Conservation (phyloP, 2,329 filamentous ascomycete genomes). For the Orbilia javanica region DNA sequence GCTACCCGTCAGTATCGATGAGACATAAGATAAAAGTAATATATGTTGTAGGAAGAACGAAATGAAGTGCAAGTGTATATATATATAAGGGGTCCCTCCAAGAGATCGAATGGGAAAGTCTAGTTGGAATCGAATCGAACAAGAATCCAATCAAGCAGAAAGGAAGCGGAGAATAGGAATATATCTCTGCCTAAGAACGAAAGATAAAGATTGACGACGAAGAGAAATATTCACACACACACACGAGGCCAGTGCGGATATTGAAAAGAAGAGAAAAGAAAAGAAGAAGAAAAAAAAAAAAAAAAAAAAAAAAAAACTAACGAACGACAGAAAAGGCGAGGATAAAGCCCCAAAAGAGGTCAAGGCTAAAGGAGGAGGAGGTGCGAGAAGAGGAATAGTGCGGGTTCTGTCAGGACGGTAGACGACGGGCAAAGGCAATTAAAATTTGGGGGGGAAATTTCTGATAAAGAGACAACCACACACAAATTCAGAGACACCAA, state of each 20-base stretch:
- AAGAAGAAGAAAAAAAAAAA: conserved; percentile 34
- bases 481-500: conserved; percentile 54
- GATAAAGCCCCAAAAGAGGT: conserved; percentile 48
- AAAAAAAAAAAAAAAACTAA: conserved; percentile 35
- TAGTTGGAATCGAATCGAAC: conserved; percentile 50
- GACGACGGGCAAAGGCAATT: conserved; percentile 18
- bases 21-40: conserved; percentile 33
- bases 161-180: conserved; percentile 19
- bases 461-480: conserved; percentile 56
- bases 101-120: conserved; percentile 60
- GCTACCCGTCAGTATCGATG: conserved; percentile 56
- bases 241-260: conserved; percentile 39
- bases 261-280: conserved; percentile 46
- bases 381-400: conserved; percentile 51
- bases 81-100: conserved; percentile 54
- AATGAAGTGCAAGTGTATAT: conserved; percentile 28
- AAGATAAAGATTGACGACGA: conserved; percentile 58
- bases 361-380: conserved; percentile 56
- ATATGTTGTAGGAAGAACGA: conserved; percentile 37
- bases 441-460: conserved; percentile 46
- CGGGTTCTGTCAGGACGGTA: conserved; percentile 27
- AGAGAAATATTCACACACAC: conserved; percentile 52
- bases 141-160: conserved; percentile 46
- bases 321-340: conserved; percentile 37
- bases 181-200: conserved; percentile 36